phyloP scores from a whole-genome alignment of 2,329 filamentous ascomycete species.

The Neofusicoccum sp. region DNA sequence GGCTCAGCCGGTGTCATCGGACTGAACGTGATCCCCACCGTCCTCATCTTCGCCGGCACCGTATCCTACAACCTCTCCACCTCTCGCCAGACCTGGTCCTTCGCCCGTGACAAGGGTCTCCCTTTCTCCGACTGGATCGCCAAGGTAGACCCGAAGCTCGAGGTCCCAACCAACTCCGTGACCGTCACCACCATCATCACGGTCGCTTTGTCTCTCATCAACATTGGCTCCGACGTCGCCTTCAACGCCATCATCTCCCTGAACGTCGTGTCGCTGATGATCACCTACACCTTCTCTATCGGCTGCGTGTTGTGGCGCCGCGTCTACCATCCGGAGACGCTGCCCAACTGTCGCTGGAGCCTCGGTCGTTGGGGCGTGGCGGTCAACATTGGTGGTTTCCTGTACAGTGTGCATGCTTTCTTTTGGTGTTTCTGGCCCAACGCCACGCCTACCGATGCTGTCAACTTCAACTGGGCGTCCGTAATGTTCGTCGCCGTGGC shows the following conservation, averaged over 20 bases:
- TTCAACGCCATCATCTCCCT: conserved; percentile 39
- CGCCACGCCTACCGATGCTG: conserved; percentile 24
- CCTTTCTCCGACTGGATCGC: conserved; percentile 24
- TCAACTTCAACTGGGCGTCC: conserved; percentile 40
- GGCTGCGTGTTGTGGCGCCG: conserved; percentile 23
- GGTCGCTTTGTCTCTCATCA: conserved; percentile 47
- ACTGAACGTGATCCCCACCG: conserved; percentile 23
- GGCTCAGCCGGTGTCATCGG: conserved; percentile 20
- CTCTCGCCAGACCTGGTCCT: conserved; percentile 26
- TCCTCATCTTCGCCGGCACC: conserved; percentile 23
- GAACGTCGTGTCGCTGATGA: conserved; percentile 17
- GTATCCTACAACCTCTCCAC: conserved; percentile 25
- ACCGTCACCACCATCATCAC: conserved; percentile 27
- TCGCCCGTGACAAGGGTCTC: conserved; percentile 26
- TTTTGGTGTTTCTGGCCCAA: conserved; percentile 48
- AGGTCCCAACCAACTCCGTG: conserved; percentile 23
- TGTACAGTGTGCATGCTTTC: conserved; percentile 41
- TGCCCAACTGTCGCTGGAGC: conserved; percentile 21
- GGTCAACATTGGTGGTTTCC: conserved; percentile 31
- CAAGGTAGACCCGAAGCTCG: conserved; percentile 21
- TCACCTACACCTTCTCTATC: conserved; percentile 22
- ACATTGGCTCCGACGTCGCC: conserved; percentile 47
- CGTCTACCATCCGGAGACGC: conserved; percentile 11
- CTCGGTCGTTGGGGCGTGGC: conserved; percentile 21
- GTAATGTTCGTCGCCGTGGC: conserved; percentile 39